Conservation (phyloP, 2,329 filamentous ascomycete genomes). For the Talaromyces sp. region DNA sequence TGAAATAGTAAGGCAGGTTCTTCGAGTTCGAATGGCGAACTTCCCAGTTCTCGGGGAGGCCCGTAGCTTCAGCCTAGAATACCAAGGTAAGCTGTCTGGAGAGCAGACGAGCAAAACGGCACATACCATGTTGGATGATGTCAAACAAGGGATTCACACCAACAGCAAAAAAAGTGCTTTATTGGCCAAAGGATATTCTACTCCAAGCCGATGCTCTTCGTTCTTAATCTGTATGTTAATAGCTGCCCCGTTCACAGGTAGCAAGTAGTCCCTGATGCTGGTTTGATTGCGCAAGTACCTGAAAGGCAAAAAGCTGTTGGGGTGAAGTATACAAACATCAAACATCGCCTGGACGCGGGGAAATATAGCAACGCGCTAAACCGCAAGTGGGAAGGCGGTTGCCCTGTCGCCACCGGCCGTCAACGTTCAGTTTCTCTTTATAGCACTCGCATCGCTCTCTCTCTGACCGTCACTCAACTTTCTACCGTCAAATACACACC, state of each 20-base stretch:
- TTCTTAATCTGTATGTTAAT: background rate
- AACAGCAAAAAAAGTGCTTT: background rate
- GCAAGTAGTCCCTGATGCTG: background rate
- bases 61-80: slow-evolving; percentile 60
- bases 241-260: background rate
- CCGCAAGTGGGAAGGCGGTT: background rate
- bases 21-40: slow-evolving; percentile 97
- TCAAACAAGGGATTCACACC: background rate
- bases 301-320: background rate
- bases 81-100: slow-evolving; percentile 7
- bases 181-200: background rate
- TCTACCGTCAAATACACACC: no score
- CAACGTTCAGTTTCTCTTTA: background rate
- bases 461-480: background rate
- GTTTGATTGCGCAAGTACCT: background rate
- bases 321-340: background rate
- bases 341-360: background rate
- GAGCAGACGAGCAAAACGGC: background rate
- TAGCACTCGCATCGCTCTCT: no score
- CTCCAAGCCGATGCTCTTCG: background rate
- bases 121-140: slow-evolving; percentile 9
- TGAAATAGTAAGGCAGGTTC: slow-evolving; percentile 99
- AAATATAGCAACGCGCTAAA: background rate
- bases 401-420: background rate
- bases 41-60: slow-evolving; percentile 85